Percentiles rank a stretch among this genome's conserved stretches.
Conservation (phyloP, 768 basidiomycete genomes). For the Russula emetica region DNA sequence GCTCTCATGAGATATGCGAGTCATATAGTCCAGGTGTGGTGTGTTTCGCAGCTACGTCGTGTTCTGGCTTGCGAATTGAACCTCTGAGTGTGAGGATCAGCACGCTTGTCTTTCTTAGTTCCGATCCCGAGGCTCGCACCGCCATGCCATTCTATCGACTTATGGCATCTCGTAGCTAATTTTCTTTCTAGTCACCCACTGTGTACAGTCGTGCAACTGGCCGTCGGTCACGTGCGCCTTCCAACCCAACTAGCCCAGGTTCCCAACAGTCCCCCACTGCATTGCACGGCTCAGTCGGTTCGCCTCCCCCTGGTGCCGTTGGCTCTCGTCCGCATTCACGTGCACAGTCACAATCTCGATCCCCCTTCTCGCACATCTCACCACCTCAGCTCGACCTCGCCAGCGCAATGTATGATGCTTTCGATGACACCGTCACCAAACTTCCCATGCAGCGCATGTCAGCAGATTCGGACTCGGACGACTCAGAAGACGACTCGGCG, state of each 20-base stretch:
- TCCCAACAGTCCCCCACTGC: slow-evolving; percentile 42
- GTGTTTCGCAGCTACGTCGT: neutral
- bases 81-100: too few species aligned
- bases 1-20: neutral
- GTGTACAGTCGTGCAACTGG: slow-evolving; percentile 43
- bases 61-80: neutral
- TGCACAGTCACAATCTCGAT: slow-evolving; percentile 47
- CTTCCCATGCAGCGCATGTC: slow-evolving; percentile 55
- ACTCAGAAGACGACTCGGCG: slow-evolving; percentile 48
- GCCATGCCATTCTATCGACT: neutral
- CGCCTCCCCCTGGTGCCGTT: slow-evolving; percentile 40
- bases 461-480: slow-evolving; percentile 43
- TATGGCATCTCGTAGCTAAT: slow-evolving; percentile 31
- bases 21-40: neutral
- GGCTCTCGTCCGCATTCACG: slow-evolving; percentile 66
- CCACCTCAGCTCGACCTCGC: slow-evolving; percentile 42
- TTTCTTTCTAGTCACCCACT: slow-evolving; percentile 40
- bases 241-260: slow-evolving; percentile 54
- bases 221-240: slow-evolving; percentile 59
- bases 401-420: slow-evolving; percentile 38
- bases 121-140: neutral
- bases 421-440: slow-evolving; percentile 47
- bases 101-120: neutral
- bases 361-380: slow-evolving; percentile 37
- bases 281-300: slow-evolving; percentile 33